phyloP scores from a whole-genome alignment of 2,329 filamentous ascomycete species.

The Microcera coccophila region DNA sequence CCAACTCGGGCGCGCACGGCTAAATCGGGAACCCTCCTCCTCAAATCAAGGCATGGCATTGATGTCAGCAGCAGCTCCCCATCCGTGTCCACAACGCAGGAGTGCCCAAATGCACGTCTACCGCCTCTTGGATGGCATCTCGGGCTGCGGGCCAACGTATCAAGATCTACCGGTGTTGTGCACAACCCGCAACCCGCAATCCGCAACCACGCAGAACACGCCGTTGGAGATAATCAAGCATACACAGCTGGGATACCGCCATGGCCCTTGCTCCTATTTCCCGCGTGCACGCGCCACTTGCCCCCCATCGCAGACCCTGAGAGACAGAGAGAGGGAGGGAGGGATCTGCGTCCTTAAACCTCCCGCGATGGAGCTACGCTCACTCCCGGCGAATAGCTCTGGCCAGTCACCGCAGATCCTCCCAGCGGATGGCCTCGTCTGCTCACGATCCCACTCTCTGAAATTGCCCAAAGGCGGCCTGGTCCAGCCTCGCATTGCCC shows the following conservation, averaged over 20 bases:
- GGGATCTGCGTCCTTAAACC: conserved; percentile 21
- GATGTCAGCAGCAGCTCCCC: conserved; percentile 23
- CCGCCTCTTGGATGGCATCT: conserved; percentile 6
- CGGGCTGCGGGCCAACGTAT: conserved; percentile 14
- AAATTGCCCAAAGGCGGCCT: background rate
- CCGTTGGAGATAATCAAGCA: no score
- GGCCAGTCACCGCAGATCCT: background rate
- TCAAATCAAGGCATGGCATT: conserved; percentile 12
- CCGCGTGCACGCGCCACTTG: conserved; percentile 28
- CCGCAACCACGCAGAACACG: conserved; percentile 9
- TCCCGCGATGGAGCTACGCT: conserved; percentile 5
- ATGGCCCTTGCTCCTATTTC: conserved; percentile 19
- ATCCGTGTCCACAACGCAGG: conserved; percentile 7
- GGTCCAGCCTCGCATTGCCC: background rate
- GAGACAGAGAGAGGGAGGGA: no score
- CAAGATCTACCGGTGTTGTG: conserved; percentile 10
- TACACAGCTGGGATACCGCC: conserved; percentile 13
- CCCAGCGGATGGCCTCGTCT: background rate
- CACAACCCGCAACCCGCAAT: no score
- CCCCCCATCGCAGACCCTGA: no score
- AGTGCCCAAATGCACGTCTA: background rate
- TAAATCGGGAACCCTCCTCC: conserved; percentile 12
- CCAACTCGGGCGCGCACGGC: conserved; percentile 16
- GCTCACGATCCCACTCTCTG: background rate
- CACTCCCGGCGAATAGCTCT: background rate